phyloP scores from a whole-genome alignment of 164 flowering plant genomes.

The Nelumbo lutea region DNA sequence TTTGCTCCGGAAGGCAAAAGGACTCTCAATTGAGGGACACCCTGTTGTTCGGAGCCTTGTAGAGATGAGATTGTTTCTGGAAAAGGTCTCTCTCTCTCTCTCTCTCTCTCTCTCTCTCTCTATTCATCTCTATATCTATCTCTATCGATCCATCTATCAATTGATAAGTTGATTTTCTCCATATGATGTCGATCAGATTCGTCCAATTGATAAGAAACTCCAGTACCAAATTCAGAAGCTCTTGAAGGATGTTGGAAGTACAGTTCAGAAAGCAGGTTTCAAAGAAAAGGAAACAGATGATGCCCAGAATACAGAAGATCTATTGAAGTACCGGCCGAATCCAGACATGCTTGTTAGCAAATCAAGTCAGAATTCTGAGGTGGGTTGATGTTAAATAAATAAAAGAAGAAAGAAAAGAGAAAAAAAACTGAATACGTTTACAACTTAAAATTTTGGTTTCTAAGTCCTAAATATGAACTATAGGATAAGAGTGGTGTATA shows the following conservation, averaged over 20 bases:
- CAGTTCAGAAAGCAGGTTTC: slow-evolving; percentile 19
- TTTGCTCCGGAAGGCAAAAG: slow-evolving; percentile 80
- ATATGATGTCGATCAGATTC: slow-evolving; percentile 39
- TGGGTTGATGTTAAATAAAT: slow-evolving; percentile 18
- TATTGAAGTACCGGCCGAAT: slow-evolving; percentile 60
- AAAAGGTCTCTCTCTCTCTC: slow-evolving; percentile 52
- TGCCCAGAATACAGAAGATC: slow-evolving; percentile 46
- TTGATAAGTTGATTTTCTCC: not conserved
- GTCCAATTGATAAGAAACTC: slow-evolving; percentile 83
- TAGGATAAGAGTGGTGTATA: slow-evolving; percentile 60
- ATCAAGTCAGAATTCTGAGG: slow-evolving; percentile 36
- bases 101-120: not conserved
- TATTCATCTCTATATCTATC: too few relatives aligned
- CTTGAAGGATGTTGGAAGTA: slow-evolving; percentile 29
- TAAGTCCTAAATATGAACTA: slow-evolving; percentile 2
- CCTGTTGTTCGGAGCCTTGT: slow-evolving; percentile 81
- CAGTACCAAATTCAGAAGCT: slow-evolving; percentile 87
- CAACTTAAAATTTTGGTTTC: not conserved
- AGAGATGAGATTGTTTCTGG: slow-evolving; percentile 77
- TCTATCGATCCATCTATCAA: not conserved
- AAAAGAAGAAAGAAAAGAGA: too few relatives aligned
- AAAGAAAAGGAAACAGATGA: slow-evolving; percentile 33
- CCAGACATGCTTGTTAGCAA: slow-evolving; percentile 72
- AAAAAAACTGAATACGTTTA: not conserved
- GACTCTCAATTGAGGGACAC: slow-evolving; percentile 72